These are phyloP conservation scores for Arachis hypogaea DNA, from an alignment of 306 rosid species.

Conservation along the genomic window DNA sequence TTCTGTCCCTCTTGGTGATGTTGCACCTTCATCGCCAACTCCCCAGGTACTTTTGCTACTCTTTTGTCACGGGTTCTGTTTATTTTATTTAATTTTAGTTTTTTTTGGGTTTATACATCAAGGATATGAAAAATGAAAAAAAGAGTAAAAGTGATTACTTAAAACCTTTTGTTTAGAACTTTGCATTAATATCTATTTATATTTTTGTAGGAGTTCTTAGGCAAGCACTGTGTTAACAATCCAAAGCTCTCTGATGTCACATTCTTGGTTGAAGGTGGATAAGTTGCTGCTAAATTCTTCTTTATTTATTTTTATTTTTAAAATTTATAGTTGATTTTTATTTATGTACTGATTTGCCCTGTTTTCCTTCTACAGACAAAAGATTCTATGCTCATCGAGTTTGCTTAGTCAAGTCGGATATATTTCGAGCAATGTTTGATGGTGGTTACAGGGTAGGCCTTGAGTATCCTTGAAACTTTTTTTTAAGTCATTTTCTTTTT, in stretches of 20 bases:
- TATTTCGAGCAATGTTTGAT: constrained; percentile 92
- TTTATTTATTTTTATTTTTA: background rate
- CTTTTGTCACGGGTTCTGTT: constrained; percentile 1
- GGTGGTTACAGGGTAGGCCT: constrained; percentile 89
- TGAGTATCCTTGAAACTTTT: constrained; percentile 1
- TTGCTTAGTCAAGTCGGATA: constrained; percentile 81
- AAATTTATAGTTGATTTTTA: constrained; percentile 9
- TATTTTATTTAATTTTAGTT: background rate
- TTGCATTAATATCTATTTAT: constrained; percentile 8
- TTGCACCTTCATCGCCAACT: constrained; percentile 83
- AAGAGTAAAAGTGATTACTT: background rate
- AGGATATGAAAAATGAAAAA: constrained; percentile 5
- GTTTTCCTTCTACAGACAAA: constrained; percentile 56
- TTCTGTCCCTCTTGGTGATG: constrained; percentile 67
- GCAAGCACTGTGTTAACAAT: constrained; percentile 81
- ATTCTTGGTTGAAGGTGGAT: constrained; percentile 86
- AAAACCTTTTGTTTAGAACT: background rate
- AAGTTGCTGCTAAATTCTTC: background rate
- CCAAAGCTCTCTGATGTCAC: constrained; percentile 78
- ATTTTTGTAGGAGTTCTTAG: constrained; percentile 69
- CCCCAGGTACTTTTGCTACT: constrained; percentile 60
- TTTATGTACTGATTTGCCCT: constrained; percentile 13
- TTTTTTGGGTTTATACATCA: background rate
- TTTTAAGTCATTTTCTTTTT: constrained; percentile 8
- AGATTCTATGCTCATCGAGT: constrained; percentile 81